Base-by-base conservation (phyloP, 2,329 filamentous ascomycete genomes). In the Didymella pomorum region DNA sequence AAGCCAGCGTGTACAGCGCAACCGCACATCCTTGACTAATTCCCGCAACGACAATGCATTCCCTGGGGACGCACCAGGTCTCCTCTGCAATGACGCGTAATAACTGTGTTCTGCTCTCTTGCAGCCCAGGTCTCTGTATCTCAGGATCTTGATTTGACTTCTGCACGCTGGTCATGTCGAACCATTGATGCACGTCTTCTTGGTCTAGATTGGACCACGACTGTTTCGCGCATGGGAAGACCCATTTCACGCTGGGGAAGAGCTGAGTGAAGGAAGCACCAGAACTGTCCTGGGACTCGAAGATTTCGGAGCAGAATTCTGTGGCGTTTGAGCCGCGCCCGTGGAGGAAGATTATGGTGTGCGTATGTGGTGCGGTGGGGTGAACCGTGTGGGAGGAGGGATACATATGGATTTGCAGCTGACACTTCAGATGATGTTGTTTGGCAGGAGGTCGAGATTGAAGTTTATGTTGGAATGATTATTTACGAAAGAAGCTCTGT, bases 311-410 rank as follows among this genome's bases (percentile, higher is more conserved):
- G 0, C 72, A 69, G 52, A 81, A 82, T 25, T 79, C 74, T 0
- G 53, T 11, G 12, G 70, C 73, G 7, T 60, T 64, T 62, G 77
- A 81, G 55, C 79, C 80, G 18, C 78, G 73, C 10, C 80, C 81
- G 48, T 84, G 81, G 9, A 83, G 77, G 46, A 82, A 75, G 47
- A 84, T 80, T 37, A 83, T 59, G 0, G 80, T 83, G 52, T 83
- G 78, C 0, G 76, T 80, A 55, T 83, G 80, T 11, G 33, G 21
- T 29, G 31, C 31, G 4, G 31, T 46, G n/a, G 50, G 50, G 4
- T 14, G 1, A 7, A 53, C 12, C 29, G 14, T 46, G 29, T 44
- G 28, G 21, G 49, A 31, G 1, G 39, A 18, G 23, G 14, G 4
- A 11, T 9, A 9, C 49, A 44, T 52, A 11, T 35, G 33, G 20